phyloP scores from a whole-genome alignment of 345 rosid species.

The Cardamine chenopodiifolia region DNA sequence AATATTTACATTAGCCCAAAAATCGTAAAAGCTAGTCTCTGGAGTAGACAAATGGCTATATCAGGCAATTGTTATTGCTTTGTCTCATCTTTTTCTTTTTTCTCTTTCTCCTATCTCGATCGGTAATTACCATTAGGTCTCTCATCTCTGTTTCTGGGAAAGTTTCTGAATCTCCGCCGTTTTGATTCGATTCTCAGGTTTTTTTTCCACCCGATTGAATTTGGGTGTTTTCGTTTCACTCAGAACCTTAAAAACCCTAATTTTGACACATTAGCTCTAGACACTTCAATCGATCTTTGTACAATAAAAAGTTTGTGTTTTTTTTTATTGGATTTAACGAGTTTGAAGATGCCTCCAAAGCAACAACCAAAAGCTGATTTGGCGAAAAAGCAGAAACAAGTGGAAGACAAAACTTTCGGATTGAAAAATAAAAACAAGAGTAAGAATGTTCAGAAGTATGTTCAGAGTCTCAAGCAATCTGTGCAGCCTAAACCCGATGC shows the following conservation, averaged over 20 bases:
- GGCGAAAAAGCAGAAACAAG: constrained; percentile 91
- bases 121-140: constrained; percentile 39
- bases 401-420: constrained; percentile 95
- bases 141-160: constrained; percentile 6
- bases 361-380: constrained; percentile 79
- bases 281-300: constrained; percentile 27
- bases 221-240: constrained; percentile 2
- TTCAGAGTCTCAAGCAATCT: constrained; percentile 76
- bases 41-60: constrained; percentile 22
- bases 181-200: constrained; percentile 8
- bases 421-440: constrained; percentile 94
- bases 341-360: constrained; percentile 81
- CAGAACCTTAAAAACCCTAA: constrained; percentile 35
- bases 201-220: constrained; percentile 6
- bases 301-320: background rate
- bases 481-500: constrained; percentile 82
- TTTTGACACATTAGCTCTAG: constrained; percentile 30
- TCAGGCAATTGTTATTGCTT: constrained; percentile 25
- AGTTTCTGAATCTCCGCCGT: constrained; percentile 38
- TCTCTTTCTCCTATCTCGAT: constrained; percentile 12
- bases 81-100: constrained; percentile 4
- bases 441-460: constrained; percentile 92
- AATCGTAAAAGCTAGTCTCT: background rate
- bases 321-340: background rate
- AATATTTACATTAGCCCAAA: background rate